Percentiles rank a stretch among this genome's conserved stretches.
These are phyloP conservation scores for Onygena corvina DNA, from an alignment of 2,329 filamentous ascomycete species.

Conservation along the genomic window DNA sequence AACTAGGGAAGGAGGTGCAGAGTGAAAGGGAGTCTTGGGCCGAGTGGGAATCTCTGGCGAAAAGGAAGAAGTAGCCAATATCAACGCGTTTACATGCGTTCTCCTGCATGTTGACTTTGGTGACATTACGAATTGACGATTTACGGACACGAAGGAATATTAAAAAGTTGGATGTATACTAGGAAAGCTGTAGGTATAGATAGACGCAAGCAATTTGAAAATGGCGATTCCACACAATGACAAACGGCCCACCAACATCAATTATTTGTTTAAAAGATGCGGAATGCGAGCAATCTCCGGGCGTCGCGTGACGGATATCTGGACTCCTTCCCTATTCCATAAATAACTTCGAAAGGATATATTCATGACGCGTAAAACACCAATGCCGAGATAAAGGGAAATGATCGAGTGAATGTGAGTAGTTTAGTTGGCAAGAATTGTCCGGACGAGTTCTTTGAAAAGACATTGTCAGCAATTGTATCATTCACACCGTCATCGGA, in stretches of 20 bases:
- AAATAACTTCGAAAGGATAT: constrained; percentile 3
- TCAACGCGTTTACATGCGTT: no score
- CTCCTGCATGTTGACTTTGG: no score
- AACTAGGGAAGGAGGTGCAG: constrained; percentile 37
- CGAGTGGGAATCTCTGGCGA: constrained; percentile 17
- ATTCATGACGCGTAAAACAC: constrained; percentile 7
- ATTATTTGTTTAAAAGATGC: background rate
- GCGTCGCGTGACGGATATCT: constrained; percentile 4
- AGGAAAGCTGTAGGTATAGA: background rate
- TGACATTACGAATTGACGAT: background rate
- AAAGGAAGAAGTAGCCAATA: background rate
- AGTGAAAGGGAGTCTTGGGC: constrained; percentile 29
- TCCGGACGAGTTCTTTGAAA: constrained; percentile 61
- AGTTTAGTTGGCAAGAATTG: constrained; percentile 67
- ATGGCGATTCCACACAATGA: constrained; percentile 1
- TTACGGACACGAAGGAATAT: background rate
- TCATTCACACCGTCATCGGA: constrained; percentile 5
- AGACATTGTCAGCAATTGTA: constrained; percentile 13
- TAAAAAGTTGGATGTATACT: background rate
- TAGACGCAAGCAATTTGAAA: background rate
- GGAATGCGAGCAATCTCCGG: background rate
- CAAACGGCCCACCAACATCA: background rate
- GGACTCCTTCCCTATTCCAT: constrained; percentile 5
- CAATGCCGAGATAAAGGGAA: background rate
- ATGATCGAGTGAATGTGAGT: constrained; percentile 7